These are phyloP conservation scores for Lentithecium fluviatile DNA, from an alignment of 495 filamentous ascomycete genomes.

Conservation along the genomic window DNA sequence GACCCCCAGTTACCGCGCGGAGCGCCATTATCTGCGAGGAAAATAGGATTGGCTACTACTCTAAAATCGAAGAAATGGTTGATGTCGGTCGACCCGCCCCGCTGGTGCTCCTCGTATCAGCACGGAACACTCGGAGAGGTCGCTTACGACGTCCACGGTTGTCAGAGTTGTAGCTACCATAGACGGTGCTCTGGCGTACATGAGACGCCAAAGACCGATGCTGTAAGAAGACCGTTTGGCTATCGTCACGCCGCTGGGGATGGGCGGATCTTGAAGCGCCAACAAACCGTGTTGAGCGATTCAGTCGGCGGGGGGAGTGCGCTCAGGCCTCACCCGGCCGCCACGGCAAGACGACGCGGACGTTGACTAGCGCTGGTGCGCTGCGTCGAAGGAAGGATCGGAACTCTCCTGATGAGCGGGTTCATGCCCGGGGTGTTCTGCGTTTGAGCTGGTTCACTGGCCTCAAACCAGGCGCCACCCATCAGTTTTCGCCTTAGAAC, in stretches of 20 bases:
- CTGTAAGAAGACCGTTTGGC: no score
- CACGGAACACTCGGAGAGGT: no score
- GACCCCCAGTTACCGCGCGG: conserved; percentile 22
- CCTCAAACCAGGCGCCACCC: background rate
- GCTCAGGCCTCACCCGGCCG: conserved; percentile 1
- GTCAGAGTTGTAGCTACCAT: no score
- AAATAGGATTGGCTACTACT: conserved; percentile 1
- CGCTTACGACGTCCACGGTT: no score
- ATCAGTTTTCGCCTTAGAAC: background rate
- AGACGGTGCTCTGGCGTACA: no score
- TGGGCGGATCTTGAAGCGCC: background rate
- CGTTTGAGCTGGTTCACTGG: background rate
- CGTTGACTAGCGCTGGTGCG: conserved; percentile 10
- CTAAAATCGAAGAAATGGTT: background rate
- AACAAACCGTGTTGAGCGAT: background rate
- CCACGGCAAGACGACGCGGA: conserved; percentile 24
- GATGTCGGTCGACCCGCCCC: background rate
- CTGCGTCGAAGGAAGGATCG: background rate
- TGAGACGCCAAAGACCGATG: no score
- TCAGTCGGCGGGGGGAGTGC: background rate
- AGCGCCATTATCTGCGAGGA: conserved; percentile 22
- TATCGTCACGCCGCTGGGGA: background rate
- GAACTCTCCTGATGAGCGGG: background rate
- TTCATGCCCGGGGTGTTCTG: no score
- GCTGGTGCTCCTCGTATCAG: background rate